A percentile compares a stretch with the other conserved stretches of the same genome.
Evolutionary conservation across 352 stramenopile genomes (phyloP).

Genomic region (Phytophthora palmivora): DNA sequence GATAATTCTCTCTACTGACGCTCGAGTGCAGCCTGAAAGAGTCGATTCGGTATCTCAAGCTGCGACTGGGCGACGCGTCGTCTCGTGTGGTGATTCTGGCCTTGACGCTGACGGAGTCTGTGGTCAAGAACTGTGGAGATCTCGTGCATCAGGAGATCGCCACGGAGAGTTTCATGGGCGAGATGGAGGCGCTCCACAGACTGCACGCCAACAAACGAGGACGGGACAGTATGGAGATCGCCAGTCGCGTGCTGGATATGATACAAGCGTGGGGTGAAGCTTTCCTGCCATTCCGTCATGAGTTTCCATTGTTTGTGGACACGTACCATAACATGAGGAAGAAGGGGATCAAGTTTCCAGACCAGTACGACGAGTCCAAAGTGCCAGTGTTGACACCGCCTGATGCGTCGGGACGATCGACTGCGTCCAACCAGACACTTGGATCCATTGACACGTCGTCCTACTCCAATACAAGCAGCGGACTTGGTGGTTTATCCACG

Average conservation of each 20-base stretch:
- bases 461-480: slow-evolving; percentile 51
- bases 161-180: slow-evolving; percentile 71
- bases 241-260: slow-evolving; percentile 71
- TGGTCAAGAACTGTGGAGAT: slow-evolving; percentile 82
- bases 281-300: slow-evolving; percentile 73
- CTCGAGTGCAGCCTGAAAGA: slow-evolving; percentile 59
- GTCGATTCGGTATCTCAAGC: slow-evolving; percentile 71
- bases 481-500: slow-evolving; percentile 59
- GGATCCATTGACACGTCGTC: slow-evolving; percentile 50
- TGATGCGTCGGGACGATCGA: slow-evolving; percentile 9
- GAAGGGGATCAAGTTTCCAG: slow-evolving; percentile 77
- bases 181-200: slow-evolving; percentile 79
- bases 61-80: slow-evolving; percentile 73
- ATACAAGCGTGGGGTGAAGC: slow-evolving; percentile 83
- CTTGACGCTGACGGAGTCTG: slow-evolving; percentile 69
- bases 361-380: slow-evolving; percentile 78
- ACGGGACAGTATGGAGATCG: slow-evolving; percentile 78
- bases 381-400: slow-evolving; percentile 59
- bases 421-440: slow-evolving; percentile 18
- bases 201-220: slow-evolving; percentile 75
- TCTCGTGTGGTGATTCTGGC: slow-evolving; percentile 68
- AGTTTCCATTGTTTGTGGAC: slow-evolving; percentile 82
- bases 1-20: neutral
- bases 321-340: slow-evolving; percentile 88
- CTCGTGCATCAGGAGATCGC: slow-evolving; percentile 77